Evolutionary conservation across 2,329 filamentous ascomycete species (phyloP).

Genomic region (Diplodia scrobiculata): DNA sequence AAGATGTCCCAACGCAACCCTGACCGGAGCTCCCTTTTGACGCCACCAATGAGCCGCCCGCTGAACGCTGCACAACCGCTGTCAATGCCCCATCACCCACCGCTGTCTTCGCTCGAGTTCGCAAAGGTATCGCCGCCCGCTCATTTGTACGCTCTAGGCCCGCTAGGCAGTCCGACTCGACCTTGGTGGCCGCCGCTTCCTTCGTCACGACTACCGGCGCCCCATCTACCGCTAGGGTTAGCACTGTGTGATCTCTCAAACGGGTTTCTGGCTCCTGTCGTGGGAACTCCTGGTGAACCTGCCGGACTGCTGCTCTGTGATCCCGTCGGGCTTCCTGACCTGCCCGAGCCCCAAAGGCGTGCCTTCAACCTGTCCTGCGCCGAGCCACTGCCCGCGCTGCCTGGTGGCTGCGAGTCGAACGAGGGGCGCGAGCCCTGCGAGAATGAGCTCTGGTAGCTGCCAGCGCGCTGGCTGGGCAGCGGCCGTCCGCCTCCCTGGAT

Average conservation of each 20-base stretch:
- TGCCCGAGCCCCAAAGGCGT: slow-evolving; percentile 70
- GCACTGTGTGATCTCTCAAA: slow-evolving; percentile 35
- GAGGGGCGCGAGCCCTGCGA: slow-evolving; percentile 36
- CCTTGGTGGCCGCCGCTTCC: slow-evolving; percentile 6
- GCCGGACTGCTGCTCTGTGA: slow-evolving; percentile 26
- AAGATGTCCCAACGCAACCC: slow-evolving; percentile 14
- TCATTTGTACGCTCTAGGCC: slow-evolving; percentile 27
- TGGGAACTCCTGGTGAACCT: slow-evolving; percentile 26
- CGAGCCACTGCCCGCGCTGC: slow-evolving; percentile 48
- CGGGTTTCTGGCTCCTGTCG: slow-evolving; percentile 33
- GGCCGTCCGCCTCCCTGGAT: slow-evolving; percentile 54
- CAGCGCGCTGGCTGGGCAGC: slow-evolving; percentile 70
- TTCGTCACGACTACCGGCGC: slow-evolving; percentile 12
- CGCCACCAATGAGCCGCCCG: slow-evolving; percentile 28
- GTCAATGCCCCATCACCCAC: neutral
- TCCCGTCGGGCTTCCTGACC: slow-evolving; percentile 58
- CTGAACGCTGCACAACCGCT: slow-evolving; percentile 25
- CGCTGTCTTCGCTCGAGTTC: neutral
- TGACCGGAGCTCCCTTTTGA: slow-evolving; percentile 17
- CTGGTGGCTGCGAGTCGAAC: slow-evolving; percentile 45
- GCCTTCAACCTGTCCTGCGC: slow-evolving; percentile 84
- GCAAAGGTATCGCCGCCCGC: neutral
- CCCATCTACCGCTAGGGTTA: slow-evolving; percentile 24
- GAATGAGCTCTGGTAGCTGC: slow-evolving; percentile 69
- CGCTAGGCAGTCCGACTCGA: slow-evolving; percentile 25